Evolutionary conservation across 495 filamentous ascomycete species (phyloP).

Genomic region (Trypethelium eluteriae): DNA sequence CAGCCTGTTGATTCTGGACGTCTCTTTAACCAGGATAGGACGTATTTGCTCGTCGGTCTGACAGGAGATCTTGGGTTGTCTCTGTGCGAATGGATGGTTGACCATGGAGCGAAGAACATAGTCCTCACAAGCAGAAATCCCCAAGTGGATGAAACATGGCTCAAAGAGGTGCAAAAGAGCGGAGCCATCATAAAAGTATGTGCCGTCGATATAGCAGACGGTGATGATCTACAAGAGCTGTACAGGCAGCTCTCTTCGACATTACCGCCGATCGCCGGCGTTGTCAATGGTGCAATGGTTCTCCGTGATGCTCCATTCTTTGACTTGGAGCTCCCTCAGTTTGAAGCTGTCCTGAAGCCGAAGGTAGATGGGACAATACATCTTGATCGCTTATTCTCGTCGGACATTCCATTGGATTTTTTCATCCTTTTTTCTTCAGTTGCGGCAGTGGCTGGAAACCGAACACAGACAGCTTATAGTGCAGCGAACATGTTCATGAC

Average conservation of each 20-base stretch:
- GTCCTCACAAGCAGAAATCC: neutral
- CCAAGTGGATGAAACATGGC: neutral
- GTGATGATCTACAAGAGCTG: neutral
- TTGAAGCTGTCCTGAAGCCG: neutral
- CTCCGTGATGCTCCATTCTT: neutral
- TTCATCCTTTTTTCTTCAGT: slow-evolving; percentile 16
- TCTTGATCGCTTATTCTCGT: neutral
- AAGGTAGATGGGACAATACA: slow-evolving; percentile 10
- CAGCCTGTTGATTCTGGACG: no score
- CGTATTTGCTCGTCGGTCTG: neutral
- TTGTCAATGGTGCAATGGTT: slow-evolving; percentile 9
- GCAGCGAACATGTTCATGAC: slow-evolving; percentile 14
- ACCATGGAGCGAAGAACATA: neutral
- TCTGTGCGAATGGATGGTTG: neutral
- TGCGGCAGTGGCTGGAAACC: slow-evolving; percentile 1
- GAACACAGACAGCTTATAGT: slow-evolving; percentile 4
- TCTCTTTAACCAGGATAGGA: neutral
- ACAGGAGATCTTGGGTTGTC: neutral
- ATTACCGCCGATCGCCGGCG: neutral
- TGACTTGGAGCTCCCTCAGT: neutral
- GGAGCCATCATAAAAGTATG: neutral
- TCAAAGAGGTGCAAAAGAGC: neutral
- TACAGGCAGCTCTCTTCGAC: neutral
- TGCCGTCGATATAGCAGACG: neutral
- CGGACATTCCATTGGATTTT: slow-evolving; percentile 7